Percentiles rank a stretch among this genome's conserved stretches.
Conservation (phyloP, 768 basidiomycete species). For the Serpula lacrymans region DNA sequence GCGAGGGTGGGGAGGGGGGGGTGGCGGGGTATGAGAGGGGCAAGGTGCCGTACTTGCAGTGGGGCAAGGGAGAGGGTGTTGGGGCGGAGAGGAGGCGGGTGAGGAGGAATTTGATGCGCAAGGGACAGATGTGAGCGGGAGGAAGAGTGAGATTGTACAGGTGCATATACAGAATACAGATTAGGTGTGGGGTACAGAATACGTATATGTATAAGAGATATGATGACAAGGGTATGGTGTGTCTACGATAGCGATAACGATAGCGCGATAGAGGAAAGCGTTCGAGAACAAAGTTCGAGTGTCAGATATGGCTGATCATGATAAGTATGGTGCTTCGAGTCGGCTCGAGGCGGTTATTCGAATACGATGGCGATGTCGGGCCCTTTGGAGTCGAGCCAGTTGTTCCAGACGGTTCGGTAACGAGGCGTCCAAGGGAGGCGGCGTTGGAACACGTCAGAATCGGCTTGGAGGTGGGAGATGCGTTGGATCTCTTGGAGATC, state of each 20-base stretch:
- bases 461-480: slow-evolving; percentile 37
- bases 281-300: too few relatives aligned
- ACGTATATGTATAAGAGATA: too few relatives aligned
- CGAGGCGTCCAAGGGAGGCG: slow-evolving; percentile 16
- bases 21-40: slow-evolving; percentile 52
- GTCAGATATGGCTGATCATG: too few relatives aligned
- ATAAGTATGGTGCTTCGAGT: too few relatives aligned
- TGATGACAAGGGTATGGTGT: too few relatives aligned
- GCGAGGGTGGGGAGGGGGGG: slow-evolving; percentile 37
- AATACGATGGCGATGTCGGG: slow-evolving; percentile 34
- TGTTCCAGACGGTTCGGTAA: slow-evolving; percentile 36
- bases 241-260: too few relatives aligned
- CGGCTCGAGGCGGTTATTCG: too few relatives aligned
- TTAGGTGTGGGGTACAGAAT: too few relatives aligned
- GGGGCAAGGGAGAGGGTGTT: slow-evolving; percentile 65
- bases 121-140: slow-evolving; percentile 60
- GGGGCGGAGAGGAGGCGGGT: slow-evolving; percentile 72
- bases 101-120: slow-evolving; percentile 85
- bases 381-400: slow-evolving; percentile 35
- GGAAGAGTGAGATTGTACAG: too few relatives aligned
- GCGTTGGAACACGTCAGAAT: slow-evolving; percentile 32
- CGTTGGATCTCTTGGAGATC: slow-evolving; percentile 39
- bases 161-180: too few relatives aligned
- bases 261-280: too few relatives aligned
- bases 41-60: slow-evolving; percentile 74